Base-by-base conservation (phyloP, 148 eudicot species). In the Cornus florida region DNA sequence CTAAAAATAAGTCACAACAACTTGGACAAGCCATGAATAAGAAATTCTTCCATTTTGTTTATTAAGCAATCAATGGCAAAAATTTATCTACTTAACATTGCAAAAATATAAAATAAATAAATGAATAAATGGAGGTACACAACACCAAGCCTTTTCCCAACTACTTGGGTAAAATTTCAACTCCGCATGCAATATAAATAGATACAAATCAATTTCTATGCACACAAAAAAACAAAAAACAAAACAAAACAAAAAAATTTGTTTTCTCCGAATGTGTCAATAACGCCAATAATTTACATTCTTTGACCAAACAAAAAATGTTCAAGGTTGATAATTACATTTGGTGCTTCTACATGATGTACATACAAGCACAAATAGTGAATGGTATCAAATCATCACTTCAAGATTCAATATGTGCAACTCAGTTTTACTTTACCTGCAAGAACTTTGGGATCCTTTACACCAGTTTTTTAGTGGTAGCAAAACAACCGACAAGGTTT, bases 401-500 rank as follows among this genome's bases (percentile, higher is more conserved):
- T 24, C 23, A 5, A 35, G 56, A 38, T 16, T 73, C n/a, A 68
- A 14, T 72, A 46, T 43, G 48, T 22, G 64, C n/a, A 48, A 17
- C 13, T 50, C 31, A 62, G 10, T 23, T 32, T 88, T 83, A 94
- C 98, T 19, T 88, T 84, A 94, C 98, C 98, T 91, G 88, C 79
- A 71, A 24, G 86, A 78, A 76, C 73, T 76, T 68, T 82, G 83
- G 19, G 78, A 77, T 82, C 83, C 90, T 80, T 86, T 84, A 56
- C 87, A 78, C 73, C 89, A 86, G 38, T 50, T 85, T 88, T 87
- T 91, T n/a, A 94, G 62, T 56, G 95, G 97, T 78, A 84, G 82
- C 87, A 97, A 84, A 83, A 92, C 84, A 74, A 88, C 88, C 38
- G 89, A 65, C 69, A 97, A 28, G 72, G 93, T 83, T 84, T 92